A percentile compares a stretch with the other conserved stretches of the same genome.
phyloP scores from a whole-genome alignment of 495 filamentous ascomycete genomes.

The Penicillium flavigenum region DNA sequence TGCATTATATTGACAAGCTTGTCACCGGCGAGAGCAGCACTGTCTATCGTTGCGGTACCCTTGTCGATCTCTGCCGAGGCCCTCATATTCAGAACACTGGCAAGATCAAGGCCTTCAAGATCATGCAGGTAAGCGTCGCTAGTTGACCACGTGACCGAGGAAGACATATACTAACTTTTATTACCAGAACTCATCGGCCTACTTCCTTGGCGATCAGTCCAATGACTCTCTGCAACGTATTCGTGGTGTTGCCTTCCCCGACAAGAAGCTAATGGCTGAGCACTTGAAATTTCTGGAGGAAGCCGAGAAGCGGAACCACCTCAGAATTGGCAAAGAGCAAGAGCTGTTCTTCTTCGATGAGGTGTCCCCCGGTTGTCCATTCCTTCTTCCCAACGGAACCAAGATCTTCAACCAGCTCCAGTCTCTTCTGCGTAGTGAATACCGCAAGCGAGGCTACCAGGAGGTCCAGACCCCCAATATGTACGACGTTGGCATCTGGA shows the following conservation, averaged over 20 bases:
- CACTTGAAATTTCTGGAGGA: constrained; percentile 93
- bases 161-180: constrained; percentile 10
- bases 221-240: constrained; percentile 96
- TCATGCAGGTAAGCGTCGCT: constrained; percentile 64
- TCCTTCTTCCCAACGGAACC: constrained; percentile 90
- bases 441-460: constrained; percentile 90
- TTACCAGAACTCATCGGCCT: constrained; percentile 82
- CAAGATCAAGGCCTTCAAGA: constrained; percentile 86
- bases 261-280: constrained; percentile 89
- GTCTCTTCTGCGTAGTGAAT: constrained; percentile 76
- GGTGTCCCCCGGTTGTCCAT: constrained; percentile 83
- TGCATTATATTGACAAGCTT: constrained; percentile 92
- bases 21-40: constrained; percentile 89
- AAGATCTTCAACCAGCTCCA: constrained; percentile 88
- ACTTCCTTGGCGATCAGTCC: constrained; percentile 89
- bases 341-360: constrained; percentile 98
- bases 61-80: constrained; percentile 78
- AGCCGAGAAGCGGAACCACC: constrained; percentile 91
- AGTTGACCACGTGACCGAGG: neutral
- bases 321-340: constrained; percentile 87
- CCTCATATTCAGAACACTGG: constrained; percentile 91
- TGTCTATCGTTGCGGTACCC: constrained; percentile 81
- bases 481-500: constrained; percentile 89
- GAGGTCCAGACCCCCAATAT: constrained; percentile 97
- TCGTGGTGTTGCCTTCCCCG: constrained; percentile 94